A percentile compares a stretch with the other conserved stretches of the same genome.
Evolutionary conservation across 2,329 filamentous ascomycete species (phyloP).

Genomic region (Talaromyces islandicus): DNA sequence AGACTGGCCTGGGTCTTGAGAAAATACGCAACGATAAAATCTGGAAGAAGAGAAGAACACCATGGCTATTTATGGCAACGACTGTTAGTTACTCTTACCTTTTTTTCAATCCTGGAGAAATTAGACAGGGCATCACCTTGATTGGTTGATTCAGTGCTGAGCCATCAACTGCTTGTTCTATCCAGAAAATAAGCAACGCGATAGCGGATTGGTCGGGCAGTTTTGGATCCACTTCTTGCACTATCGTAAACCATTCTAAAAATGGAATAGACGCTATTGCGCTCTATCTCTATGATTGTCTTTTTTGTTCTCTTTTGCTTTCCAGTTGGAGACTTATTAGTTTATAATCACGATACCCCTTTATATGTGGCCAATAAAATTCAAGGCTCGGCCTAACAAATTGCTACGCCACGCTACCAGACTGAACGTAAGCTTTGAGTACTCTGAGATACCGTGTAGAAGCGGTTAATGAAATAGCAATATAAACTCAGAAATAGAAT

Average conservation of each 20-base stretch:
- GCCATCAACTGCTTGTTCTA: neutral
- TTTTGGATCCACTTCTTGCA: neutral
- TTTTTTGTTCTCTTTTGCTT: neutral
- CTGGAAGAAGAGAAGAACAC: neutral
- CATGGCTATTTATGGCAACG: neutral
- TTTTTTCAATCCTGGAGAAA: neutral
- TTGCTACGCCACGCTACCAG: neutral
- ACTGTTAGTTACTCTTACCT: neutral
- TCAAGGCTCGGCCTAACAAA: neutral
- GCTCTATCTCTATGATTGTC: neutral
- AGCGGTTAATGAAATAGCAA: neutral
- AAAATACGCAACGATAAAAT: neutral
- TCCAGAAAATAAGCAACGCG: neutral
- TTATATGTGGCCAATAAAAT: neutral
- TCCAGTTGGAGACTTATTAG: neutral
- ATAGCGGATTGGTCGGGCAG: neutral
- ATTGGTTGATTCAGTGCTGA: neutral
- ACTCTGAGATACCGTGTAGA: neutral
- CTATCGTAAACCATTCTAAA: neutral
- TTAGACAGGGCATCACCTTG: neutral
- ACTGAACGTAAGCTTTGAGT: neutral
- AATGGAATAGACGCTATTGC: neutral
- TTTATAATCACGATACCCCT: neutral
- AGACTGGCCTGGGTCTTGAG: neutral
- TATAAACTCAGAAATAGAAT: neutral